Conservation (phyloP, 1,284 basidiomycete species). For the Pseudozyma sp. region DNA sequence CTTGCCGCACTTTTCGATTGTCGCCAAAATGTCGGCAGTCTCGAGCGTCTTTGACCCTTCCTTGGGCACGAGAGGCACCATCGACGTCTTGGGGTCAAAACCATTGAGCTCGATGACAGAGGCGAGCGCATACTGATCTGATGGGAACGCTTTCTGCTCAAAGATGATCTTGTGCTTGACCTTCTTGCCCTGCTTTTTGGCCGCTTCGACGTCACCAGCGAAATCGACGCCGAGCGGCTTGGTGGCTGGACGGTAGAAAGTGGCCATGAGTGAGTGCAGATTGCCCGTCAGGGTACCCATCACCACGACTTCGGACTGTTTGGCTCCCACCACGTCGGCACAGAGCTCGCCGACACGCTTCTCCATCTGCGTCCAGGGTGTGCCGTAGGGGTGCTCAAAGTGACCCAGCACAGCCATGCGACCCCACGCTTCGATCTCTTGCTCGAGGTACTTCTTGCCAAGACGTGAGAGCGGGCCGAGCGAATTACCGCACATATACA, state of each 20-base stretch:
- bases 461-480: slow-evolving; percentile 84
- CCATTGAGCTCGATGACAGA: slow-evolving; percentile 86
- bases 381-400: slow-evolving; percentile 84
- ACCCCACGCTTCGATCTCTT: slow-evolving; percentile 90
- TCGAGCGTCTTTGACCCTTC: slow-evolving; percentile 86
- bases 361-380: slow-evolving; percentile 86
- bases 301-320: slow-evolving; percentile 87
- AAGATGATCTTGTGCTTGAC: slow-evolving; percentile 88
- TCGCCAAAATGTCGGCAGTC: slow-evolving; percentile 86
- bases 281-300: slow-evolving; percentile 95
- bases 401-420: slow-evolving; percentile 85
- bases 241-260: slow-evolving; percentile 88
- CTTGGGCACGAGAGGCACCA: slow-evolving; percentile 84
- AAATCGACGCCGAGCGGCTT: slow-evolving; percentile 45
- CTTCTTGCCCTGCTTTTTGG: slow-evolving; percentile 35
- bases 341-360: slow-evolving; percentile 80
- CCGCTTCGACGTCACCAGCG: slow-evolving; percentile 31
- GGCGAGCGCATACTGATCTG: slow-evolving; percentile 94
- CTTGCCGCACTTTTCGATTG: slow-evolving; percentile 72
- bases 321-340: slow-evolving; percentile 86
- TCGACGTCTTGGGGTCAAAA: slow-evolving; percentile 78
- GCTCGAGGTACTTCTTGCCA: slow-evolving; percentile 78
- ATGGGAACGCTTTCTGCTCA: slow-evolving; percentile 93
- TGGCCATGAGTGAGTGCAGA: slow-evolving; percentile 91
- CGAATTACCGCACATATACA: slow-evolving; percentile 96